Evolutionary conservation across 2,329 filamentous ascomycete genomes (phyloP).

Genomic region (Hypoxylon sp.): DNA sequence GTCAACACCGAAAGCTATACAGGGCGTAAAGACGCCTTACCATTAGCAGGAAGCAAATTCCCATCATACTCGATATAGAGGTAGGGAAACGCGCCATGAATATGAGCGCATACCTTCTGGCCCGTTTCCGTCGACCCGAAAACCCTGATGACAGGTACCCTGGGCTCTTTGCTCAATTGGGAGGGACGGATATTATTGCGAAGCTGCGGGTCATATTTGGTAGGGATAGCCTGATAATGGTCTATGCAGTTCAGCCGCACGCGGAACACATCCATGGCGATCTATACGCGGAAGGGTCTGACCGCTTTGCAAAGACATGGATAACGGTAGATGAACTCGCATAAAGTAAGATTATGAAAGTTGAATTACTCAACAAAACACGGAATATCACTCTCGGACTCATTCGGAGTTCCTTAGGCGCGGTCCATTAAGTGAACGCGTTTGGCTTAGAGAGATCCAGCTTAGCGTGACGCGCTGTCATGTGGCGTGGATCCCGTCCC

Average conservation of each 20-base stretch:
- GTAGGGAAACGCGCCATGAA: constrained; percentile 96
- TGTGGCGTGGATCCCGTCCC: constrained; percentile 17
- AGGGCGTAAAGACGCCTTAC: constrained; percentile 60
- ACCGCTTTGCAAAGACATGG: constrained; percentile 26
- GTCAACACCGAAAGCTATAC: constrained; percentile 23
- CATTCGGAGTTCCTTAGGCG: background rate
- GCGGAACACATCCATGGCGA: constrained; percentile 77
- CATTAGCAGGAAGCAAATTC: constrained; percentile 72
- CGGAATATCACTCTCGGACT: background rate
- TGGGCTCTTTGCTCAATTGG: constrained; percentile 72
- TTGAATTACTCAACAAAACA: constrained; percentile 10
- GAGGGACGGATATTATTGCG: constrained; percentile 71
- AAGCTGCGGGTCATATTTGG: constrained; percentile 83
- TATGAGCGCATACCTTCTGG: constrained; percentile 94
- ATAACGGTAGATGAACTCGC: constrained; percentile 8
- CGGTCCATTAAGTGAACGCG: constrained; percentile 25
- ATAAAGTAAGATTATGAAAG: background rate
- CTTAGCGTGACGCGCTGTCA: constrained; percentile 35
- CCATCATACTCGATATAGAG: constrained; percentile 90
- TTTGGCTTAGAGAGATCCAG: constrained; percentile 25
- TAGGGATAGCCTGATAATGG: constrained; percentile 86
- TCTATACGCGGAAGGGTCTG: constrained; percentile 31
- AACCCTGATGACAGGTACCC: constrained; percentile 86
- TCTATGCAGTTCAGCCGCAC: constrained; percentile 96
- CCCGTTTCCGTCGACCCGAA: constrained; percentile 95